Percentiles rank a stretch among this genome's conserved stretches.
phyloP scores from a whole-genome alignment of 108 stramenopile genomes.

The Conticribra guillardii region DNA sequence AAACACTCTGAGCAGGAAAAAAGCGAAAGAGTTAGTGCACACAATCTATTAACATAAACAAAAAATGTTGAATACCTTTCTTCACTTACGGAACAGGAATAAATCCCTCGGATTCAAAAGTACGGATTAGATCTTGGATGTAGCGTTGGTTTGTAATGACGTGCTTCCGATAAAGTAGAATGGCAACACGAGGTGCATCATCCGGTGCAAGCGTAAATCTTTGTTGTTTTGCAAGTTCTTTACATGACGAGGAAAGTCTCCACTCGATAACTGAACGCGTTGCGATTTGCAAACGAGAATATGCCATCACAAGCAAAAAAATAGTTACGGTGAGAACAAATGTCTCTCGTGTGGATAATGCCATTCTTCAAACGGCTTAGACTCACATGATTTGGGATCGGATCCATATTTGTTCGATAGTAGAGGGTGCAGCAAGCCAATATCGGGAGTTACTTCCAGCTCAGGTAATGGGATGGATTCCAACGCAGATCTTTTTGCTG shows the following conservation, averaged over 20 bases:
- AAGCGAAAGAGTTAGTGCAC: too few species aligned
- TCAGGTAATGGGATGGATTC: constrained; percentile 52
- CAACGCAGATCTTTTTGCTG: not conserved
- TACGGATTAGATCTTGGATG: constrained; percentile 67
- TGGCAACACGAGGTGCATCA: constrained; percentile 68
- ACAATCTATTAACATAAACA: too few species aligned
- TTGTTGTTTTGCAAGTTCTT: constrained; percentile 32
- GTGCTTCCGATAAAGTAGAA: constrained; percentile 86
- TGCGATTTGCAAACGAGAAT: too few species aligned
- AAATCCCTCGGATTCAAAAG: constrained; percentile 71
- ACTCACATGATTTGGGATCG: constrained; percentile 35
- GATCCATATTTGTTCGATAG: constrained; percentile 16
- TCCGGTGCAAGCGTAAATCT: constrained; percentile 51
- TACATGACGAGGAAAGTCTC: constrained; percentile 57
- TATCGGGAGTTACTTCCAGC: constrained; percentile 73
- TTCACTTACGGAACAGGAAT: constrained; percentile 69
- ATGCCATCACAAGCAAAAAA: too few species aligned
- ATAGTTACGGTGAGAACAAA: too few species aligned
- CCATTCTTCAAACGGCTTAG: not conserved
- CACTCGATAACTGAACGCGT: constrained; percentile 75
- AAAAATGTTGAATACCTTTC: too few species aligned
- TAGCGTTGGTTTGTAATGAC: constrained; percentile 85
- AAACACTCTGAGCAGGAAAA: constrained; percentile 54
- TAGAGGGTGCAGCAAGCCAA: constrained; percentile 81
- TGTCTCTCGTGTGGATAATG: too few species aligned